A percentile compares a stretch with the other conserved stretches of the same genome.
Conservation (phyloP, 768 basidiomycete genomes). For the Hygrophorus pudorinus region DNA sequence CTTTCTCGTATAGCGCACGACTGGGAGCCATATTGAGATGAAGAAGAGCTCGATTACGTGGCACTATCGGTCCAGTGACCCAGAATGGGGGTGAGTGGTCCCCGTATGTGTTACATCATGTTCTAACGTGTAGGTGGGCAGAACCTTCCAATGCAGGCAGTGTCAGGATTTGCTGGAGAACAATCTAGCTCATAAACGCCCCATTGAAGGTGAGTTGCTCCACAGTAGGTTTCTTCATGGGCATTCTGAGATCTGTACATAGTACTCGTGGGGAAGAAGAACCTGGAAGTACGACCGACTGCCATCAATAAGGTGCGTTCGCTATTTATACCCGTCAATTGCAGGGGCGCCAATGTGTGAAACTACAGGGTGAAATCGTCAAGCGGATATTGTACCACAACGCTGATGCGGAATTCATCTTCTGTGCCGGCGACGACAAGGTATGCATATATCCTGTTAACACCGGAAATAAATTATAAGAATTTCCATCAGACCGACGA, state of each 20-base stretch:
- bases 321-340: constrained; percentile 3
- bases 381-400: constrained; percentile 88
- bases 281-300: constrained; percentile 90
- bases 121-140: constrained; percentile 16
- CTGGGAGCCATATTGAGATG: constrained; percentile 91
- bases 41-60: constrained; percentile 98
- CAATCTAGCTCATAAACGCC: constrained; percentile 83
- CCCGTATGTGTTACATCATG: constrained; percentile 2
- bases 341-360: constrained; percentile 16
- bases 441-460: constrained; percentile 24
- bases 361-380: constrained; percentile 74
- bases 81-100: constrained; percentile 82
- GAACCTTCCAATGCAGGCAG: constrained; percentile 90
- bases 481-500: constrained; percentile 70
- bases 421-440: constrained; percentile 99
- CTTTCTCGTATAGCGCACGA: constrained; percentile 51
- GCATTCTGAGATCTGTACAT: background rate
- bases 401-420: constrained; percentile 90
- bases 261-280: constrained; percentile 98
- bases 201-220: constrained; percentile 68
- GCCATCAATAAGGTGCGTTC: constrained; percentile 80
- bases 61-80: constrained; percentile 91
- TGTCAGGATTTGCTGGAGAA: constrained; percentile 95
- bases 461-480: background rate
- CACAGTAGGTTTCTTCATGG: background rate